Percentiles rank a stretch among this genome's conserved stretches.
phyloP scores from a whole-genome alignment of 2,329 filamentous ascomycete species.

The Cordyceps cateniannulata region DNA sequence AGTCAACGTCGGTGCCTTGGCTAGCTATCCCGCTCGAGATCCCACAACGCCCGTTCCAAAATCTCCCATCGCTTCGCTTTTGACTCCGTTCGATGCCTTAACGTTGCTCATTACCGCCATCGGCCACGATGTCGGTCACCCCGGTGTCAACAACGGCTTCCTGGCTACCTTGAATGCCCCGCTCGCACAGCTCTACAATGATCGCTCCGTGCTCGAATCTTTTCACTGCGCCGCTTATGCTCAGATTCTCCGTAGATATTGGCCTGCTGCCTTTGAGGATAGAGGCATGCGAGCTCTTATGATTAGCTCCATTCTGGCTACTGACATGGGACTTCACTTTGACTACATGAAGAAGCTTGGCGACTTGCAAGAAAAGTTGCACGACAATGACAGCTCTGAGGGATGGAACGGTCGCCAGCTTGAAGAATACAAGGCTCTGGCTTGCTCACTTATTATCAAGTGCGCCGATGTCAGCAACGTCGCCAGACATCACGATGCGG shows the following conservation, averaged over 20 bases:
- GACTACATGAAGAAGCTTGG: constrained; percentile 89
- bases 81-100: constrained; percentile 83
- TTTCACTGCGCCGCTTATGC: constrained; percentile 97
- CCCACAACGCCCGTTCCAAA: constrained; percentile 28
- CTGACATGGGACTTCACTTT: constrained; percentile 95
- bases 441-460: constrained; percentile 92
- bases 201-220: constrained; percentile 91
- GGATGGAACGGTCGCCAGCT: constrained; percentile 71
- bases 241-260: constrained; percentile 87
- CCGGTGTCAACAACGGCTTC: constrained; percentile 97
- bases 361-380: constrained; percentile 72
- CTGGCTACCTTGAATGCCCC: constrained; percentile 87
- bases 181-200: constrained; percentile 91
- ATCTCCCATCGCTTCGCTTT: constrained; percentile 64
- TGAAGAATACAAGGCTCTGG: constrained; percentile 69
- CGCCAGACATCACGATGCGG: constrained; percentile 75
- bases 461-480: constrained; percentile 99
- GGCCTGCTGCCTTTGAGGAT: constrained; percentile 77
- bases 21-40: constrained; percentile 49
- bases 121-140: constrained; percentile 94
- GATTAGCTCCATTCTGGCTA: constrained; percentile 96
- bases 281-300: constrained; percentile 77
- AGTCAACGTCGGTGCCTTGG: constrained; percentile 69
- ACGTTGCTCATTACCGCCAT: constrained; percentile 92
- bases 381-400: constrained; percentile 58